Evolutionary conservation across 164 flowering plant species (phyloP).

Genomic region (Magnolia kwangsiensis): DNA sequence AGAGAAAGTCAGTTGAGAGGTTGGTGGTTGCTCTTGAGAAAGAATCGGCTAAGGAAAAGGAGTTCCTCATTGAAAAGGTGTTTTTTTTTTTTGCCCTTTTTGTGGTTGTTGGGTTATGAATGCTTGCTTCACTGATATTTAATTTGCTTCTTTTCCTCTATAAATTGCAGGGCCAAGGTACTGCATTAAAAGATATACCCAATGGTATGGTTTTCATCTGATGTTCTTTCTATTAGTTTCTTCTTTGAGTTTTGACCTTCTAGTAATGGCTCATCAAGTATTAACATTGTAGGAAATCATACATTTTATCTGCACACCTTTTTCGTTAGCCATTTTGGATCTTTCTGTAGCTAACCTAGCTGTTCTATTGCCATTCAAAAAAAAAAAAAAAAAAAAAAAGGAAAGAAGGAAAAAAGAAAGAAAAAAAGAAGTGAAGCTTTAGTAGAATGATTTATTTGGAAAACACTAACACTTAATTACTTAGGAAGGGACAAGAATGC

Average conservation of each 20-base stretch:
- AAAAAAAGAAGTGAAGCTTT: no score
- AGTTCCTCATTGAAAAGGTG: slow-evolving; percentile 65
- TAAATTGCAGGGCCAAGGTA: slow-evolving; percentile 75
- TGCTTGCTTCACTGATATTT: slow-evolving; percentile 1
- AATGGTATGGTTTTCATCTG: slow-evolving; percentile 36
- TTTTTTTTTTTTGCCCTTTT: background rate
- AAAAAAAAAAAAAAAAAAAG: no score
- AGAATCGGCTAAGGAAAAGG: slow-evolving; percentile 34
- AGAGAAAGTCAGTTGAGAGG: slow-evolving; percentile 44
- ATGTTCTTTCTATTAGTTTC: background rate
- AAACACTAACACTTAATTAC: no score
- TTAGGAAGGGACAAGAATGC: no score
- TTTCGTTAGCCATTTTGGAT: no score
- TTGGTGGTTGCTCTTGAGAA: slow-evolving; percentile 63
- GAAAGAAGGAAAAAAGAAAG: no score
- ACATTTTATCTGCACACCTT: no score
- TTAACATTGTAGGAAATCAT: background rate
- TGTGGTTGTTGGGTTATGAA: background rate
- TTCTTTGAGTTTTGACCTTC: background rate
- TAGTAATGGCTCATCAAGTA: background rate
- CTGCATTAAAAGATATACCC: slow-evolving; percentile 84
- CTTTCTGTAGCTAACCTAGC: no score
- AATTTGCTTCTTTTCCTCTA: background rate
- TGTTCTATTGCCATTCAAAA: no score
- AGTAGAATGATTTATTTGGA: no score